Evolutionary conservation across 805 yeast species (phyloP), one percentile per base, ranked within the genome.

Genomic region (Wickerhamiella hasegawae): DNA sequence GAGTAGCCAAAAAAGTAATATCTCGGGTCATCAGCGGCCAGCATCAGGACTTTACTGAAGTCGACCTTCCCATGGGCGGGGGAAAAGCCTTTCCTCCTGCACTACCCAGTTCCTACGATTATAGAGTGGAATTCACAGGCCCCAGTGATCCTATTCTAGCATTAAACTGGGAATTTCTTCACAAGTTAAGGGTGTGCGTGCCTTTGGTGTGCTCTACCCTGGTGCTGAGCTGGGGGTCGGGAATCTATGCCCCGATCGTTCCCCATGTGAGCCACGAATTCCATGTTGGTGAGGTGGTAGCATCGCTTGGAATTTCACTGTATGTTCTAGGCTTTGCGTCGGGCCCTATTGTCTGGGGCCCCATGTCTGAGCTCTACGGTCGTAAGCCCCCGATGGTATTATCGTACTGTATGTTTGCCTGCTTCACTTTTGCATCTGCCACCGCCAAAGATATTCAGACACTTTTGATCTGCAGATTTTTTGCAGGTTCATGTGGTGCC

Each of bases 331-430:
- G 96, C 10, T 87, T 84, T 57, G 96, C 95, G 1, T 68, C 83
- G 1, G 95, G 96, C 15, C 97, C 97, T 3, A 63, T 85, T 34
- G 49, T 82, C 25, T 85, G 90, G 82, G 94, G 90, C 19, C 94
- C 94, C 6, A 4, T 28, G 30, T 28, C 30, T 4, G 30, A 28
- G 30, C 5, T 28, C 9, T 62, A 53, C 35, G 62, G 62, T 35
- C 39, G 90, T 55, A 66, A 68, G 50, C 57, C 65, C n/a, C 69
- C 75, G 6, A 45, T 74, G 36, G 44, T 74, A 1, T 45, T 67
- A 3, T 65, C 77, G 3, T 52, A 65, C 8, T 56, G 74, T 18
- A 65, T 73, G 0, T 71, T 63, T 49, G 57, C 65, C 4, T 43
- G 66, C 30, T 77, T 79, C 55, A 64, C 65, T 29, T 76, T 75